Percentiles rank a stretch among this genome's conserved stretches.
Evolutionary conservation across 2,329 filamentous ascomycete genomes (phyloP).

Genomic region (Colletotrichum agaves): DNA sequence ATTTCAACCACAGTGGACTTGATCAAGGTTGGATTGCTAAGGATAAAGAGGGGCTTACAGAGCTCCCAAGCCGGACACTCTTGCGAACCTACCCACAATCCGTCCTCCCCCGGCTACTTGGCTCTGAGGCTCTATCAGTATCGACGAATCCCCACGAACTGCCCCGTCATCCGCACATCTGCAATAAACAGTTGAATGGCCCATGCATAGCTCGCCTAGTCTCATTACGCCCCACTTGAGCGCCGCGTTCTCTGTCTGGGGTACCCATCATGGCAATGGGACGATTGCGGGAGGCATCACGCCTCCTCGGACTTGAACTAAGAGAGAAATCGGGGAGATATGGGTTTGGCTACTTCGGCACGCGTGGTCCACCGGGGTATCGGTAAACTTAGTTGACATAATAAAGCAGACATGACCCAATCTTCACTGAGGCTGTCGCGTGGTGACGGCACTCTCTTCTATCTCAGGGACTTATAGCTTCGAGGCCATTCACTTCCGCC

Average conservation of each 20-base stretch:
- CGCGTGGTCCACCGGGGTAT: conserved; percentile 15
- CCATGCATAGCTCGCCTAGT: conserved; percentile 5
- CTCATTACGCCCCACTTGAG: conserved; percentile 13
- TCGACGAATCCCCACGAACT: conserved; percentile 3
- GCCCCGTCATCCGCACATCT: conserved; percentile 25
- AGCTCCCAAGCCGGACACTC: conserved; percentile 27
- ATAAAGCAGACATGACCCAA: conserved; percentile 28
- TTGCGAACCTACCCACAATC: conserved; percentile 33
- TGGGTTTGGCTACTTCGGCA: neutral
- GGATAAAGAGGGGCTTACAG: conserved; percentile 18
- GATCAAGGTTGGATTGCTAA: conserved; percentile 16
- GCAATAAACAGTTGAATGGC: conserved; percentile 21
- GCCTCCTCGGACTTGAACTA: neutral
- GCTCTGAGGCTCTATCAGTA: conserved; percentile 31
- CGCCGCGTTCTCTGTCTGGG: conserved; percentile 6
- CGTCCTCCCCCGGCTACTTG: neutral
- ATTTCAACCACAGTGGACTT: neutral
- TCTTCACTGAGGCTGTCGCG: neutral
- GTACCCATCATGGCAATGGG: conserved; percentile 29
- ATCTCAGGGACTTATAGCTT: neutral
- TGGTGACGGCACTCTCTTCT: conserved; percentile 11
- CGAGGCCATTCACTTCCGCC: neutral
- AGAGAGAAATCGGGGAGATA: conserved; percentile 1
- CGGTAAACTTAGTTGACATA: conserved; percentile 34
- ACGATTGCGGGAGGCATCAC: conserved; percentile 13